Percentiles rank a stretch among this genome's conserved stretches.
Conservation (phyloP, 139 green algal genomes). For the Chlorella sp. region DNA sequence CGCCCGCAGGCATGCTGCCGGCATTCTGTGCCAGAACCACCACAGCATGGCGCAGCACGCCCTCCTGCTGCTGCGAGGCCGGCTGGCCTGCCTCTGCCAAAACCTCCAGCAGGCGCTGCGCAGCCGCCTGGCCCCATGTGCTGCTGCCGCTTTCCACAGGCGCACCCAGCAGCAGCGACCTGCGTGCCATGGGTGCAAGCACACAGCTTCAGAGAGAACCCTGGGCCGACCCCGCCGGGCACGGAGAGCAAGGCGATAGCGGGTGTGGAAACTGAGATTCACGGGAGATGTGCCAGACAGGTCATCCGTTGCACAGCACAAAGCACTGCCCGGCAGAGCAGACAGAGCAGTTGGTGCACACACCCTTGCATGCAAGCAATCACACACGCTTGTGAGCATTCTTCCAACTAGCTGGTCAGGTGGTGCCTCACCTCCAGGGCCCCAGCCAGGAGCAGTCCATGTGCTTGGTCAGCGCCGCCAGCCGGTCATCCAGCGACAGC, state of each 20-base stretch:
- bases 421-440: conserved; percentile 63
- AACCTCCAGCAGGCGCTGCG: not conserved
- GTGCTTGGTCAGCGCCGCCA: conserved; percentile 60
- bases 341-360: not conserved
- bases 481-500: conserved; percentile 61
- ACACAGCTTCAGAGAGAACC: not conserved
- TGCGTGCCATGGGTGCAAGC: not conserved
- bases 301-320: too few species aligned
- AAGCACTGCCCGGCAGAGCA: not conserved
- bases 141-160: not conserved
- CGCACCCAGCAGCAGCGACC: conserved; percentile 13
- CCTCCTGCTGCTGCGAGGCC: conserved; percentile 6
- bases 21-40: not conserved
- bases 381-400: too few species aligned
- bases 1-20: not conserved
- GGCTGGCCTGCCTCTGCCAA: not conserved
- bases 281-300: too few species aligned
- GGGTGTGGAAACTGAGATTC: too few species aligned
- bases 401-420: not conserved
- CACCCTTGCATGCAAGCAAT: not conserved
- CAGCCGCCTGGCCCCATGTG: not conserved
- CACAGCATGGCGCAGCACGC: not conserved
- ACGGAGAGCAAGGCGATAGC: too few species aligned
- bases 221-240: too few species aligned
- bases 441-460: conserved; percentile 74